A percentile compares a stretch with the other conserved stretches of the same genome.
These are phyloP conservation scores for Penicillium fimorum DNA, from an alignment of 495 filamentous ascomycete species.

Conservation along the genomic window DNA sequence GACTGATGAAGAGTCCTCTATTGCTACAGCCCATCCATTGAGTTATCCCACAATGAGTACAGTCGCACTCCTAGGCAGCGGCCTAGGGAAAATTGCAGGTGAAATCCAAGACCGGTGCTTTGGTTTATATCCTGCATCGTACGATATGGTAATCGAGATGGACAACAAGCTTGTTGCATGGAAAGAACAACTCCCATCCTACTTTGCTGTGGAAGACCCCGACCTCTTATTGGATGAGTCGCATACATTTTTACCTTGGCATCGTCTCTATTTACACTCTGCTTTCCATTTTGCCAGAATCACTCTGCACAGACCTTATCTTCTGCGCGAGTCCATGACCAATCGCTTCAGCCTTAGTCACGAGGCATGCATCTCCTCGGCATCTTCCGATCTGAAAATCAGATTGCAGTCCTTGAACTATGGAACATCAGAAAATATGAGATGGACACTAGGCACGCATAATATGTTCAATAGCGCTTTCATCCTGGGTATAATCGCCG, in stretches of 20 bases:
- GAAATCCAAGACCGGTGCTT: constrained; percentile 22
- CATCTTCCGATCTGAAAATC: constrained; percentile 18
- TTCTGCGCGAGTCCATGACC: constrained; percentile 18
- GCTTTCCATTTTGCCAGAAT: constrained; percentile 21
- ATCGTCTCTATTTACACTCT: constrained; percentile 19
- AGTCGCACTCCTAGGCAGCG: constrained; percentile 10
- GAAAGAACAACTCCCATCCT: constrained; percentile 14
- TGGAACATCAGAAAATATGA: constrained; percentile 19
- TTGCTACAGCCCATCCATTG: not conserved
- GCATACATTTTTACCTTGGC: constrained; percentile 15
- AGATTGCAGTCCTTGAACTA: constrained; percentile 14
- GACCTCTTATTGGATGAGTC: constrained; percentile 10
- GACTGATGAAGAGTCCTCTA: constrained; percentile 15
- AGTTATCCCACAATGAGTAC: constrained; percentile 13
- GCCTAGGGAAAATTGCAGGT: constrained; percentile 17
- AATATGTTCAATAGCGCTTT: constrained; percentile 23
- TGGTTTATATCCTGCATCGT: constrained; percentile 19
- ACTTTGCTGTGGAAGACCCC: constrained; percentile 11
- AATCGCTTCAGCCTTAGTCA: constrained; percentile 19
- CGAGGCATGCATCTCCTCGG: constrained; percentile 18
- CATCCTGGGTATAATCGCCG: constrained; percentile 17
- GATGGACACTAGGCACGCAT: constrained; percentile 20
- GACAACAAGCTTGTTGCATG: constrained; percentile 17
- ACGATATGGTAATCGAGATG: constrained; percentile 17
- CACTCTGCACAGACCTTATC: constrained; percentile 19